These are phyloP conservation scores for Leccinum pachyderme DNA, from an alignment of 1,284 basidiomycete genomes.

Conservation along the genomic window DNA sequence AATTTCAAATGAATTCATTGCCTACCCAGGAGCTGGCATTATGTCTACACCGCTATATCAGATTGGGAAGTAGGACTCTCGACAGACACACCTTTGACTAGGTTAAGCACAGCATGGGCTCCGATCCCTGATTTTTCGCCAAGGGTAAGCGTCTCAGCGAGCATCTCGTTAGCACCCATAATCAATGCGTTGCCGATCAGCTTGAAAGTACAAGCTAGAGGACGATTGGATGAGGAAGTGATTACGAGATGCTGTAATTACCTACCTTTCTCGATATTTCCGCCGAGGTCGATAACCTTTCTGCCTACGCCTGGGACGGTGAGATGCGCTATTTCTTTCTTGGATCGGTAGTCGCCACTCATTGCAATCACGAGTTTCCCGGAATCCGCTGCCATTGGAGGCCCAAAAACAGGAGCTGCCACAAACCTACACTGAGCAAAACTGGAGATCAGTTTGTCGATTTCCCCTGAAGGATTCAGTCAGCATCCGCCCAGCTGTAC, in stretches of 20 bases:
- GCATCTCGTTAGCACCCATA: conserved; percentile 70
- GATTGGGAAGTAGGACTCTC: conserved; percentile 20
- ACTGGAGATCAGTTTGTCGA: conserved; percentile 68
- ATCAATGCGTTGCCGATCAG: conserved; percentile 75
- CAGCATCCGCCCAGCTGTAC: not conserved
- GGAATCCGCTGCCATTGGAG: conserved; percentile 64
- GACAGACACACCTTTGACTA: conserved; percentile 53
- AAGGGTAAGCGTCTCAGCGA: conserved; percentile 81
- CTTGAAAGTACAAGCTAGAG: conserved; percentile 72
- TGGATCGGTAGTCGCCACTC: conserved; percentile 81
- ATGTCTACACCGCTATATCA: conserved; percentile 40
- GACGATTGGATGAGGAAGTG: conserved; percentile 1
- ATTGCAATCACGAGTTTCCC: conserved; percentile 76
- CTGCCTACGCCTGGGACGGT: conserved; percentile 77
- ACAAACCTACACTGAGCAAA: conserved; percentile 68
- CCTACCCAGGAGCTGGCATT: conserved; percentile 58
- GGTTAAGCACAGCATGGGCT: conserved; percentile 52
- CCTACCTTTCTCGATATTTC: conserved; percentile 74
- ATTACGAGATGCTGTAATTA: not conserved
- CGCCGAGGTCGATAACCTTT: conserved; percentile 74
- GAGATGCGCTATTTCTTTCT: conserved; percentile 76
- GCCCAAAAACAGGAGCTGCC: conserved; percentile 80
- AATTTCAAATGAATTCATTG: not conserved
- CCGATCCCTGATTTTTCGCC: conserved; percentile 84
- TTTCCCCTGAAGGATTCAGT: conserved; percentile 45